Conservation (phyloP, 1,284 basidiomycete genomes). For the Leccinum insigne region DNA sequence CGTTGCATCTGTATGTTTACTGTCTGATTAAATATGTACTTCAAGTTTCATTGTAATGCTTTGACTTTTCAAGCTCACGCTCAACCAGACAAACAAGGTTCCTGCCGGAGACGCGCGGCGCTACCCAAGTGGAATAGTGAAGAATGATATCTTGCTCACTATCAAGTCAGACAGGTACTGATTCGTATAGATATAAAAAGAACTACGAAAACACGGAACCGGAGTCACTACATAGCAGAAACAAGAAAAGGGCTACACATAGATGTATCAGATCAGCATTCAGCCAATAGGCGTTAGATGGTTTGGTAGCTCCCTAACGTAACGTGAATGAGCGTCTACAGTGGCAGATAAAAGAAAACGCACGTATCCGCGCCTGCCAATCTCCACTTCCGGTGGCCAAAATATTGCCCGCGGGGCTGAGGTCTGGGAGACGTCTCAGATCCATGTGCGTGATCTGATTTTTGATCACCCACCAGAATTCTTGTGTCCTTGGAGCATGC, state of each 20-base stretch:
- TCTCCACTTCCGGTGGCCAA: slow-evolving; percentile 90
- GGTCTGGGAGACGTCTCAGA: slow-evolving; percentile 43
- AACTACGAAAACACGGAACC: slow-evolving; percentile 10
- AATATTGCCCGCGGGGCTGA: slow-evolving; percentile 72
- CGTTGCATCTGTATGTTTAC: too few species aligned
- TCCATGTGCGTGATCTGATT: slow-evolving; percentile 6
- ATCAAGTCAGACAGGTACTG: slow-evolving; percentile 12
- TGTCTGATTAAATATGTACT: too few species aligned
- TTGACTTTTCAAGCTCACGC: too few species aligned
- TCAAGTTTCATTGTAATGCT: too few species aligned
- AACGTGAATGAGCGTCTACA: slow-evolving; percentile 7
- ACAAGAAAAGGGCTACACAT: slow-evolving; percentile 32
- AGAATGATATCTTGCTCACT: slow-evolving; percentile 7
- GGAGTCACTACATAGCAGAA: slow-evolving; percentile 28
- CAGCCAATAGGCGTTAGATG: slow-evolving; percentile 17
- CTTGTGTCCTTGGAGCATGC: slow-evolving; percentile 89
- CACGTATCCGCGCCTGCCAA: slow-evolving; percentile 81
- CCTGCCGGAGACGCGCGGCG: too few species aligned
- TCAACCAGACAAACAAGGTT: too few species aligned
- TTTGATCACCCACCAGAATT: slow-evolving; percentile 59
- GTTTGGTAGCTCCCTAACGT: slow-evolving; percentile 33
- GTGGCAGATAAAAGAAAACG: slow-evolving; percentile 24
- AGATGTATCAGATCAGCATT: slow-evolving; percentile 19
- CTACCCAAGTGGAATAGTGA: neutral
- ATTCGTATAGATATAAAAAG: slow-evolving; percentile 28